Evolutionary conservation across 768 basidiomycete genomes (phyloP).

Genomic region (Dictyophora rubrovolvata): DNA sequence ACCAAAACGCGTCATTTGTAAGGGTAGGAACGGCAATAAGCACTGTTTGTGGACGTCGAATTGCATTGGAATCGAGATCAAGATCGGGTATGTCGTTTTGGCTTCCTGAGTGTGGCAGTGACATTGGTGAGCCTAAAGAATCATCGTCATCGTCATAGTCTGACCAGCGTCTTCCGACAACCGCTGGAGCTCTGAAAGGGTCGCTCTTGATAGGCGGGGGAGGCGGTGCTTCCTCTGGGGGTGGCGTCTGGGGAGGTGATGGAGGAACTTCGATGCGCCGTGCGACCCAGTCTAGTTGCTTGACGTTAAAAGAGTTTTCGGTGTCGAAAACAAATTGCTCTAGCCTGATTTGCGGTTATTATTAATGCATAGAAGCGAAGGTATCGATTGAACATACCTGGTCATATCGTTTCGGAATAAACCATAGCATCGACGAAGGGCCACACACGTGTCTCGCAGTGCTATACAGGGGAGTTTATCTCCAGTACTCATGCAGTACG

Average conservation of each 20-base stretch:
- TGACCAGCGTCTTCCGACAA: slow-evolving; percentile 4
- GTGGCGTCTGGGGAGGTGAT: slow-evolving; percentile 8
- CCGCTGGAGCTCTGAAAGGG: slow-evolving; percentile 1
- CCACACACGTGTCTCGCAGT: not conserved
- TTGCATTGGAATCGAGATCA: not conserved
- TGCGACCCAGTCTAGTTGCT: slow-evolving; percentile 8
- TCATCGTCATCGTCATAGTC: slow-evolving; percentile 10
- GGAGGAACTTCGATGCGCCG: slow-evolving; percentile 5
- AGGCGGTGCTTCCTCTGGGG: not conserved
- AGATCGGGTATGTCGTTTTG: not conserved
- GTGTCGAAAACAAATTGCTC: slow-evolving; percentile 8
- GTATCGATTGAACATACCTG: not conserved
- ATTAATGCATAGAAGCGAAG: not conserved
- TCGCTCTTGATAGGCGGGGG: not conserved
- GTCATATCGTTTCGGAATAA: slow-evolving; percentile 8
- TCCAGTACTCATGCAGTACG: slow-evolving; percentile 1
- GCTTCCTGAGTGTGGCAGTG: slow-evolving; percentile 4
- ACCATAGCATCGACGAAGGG: slow-evolving; percentile 3
- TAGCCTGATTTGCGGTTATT: not conserved
- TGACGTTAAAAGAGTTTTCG: not conserved
- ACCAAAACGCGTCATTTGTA: not conserved
- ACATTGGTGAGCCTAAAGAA: slow-evolving; percentile 6
- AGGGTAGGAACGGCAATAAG: slow-evolving; percentile 5
- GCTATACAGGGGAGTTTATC: slow-evolving; percentile 7
- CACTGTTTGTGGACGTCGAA: not conserved